These are phyloP conservation scores for Talaromyces atroroseus DNA, from an alignment of 2,329 filamentous ascomycete species.

Conservation along the genomic window DNA sequence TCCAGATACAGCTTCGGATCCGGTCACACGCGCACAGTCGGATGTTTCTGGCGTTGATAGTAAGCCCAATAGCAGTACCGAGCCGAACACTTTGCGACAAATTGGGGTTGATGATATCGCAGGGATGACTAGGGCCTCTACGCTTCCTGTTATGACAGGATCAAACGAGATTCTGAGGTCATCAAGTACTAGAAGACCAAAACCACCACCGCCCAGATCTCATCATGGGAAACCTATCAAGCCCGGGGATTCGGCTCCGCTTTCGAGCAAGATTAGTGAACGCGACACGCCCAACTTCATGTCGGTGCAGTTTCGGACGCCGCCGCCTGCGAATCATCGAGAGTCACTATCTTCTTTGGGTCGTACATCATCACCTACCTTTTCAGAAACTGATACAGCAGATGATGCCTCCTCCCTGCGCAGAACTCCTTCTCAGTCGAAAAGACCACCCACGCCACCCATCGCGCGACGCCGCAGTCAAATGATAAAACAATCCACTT, in stretches of 20 bases:
- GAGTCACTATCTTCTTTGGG: constrained; percentile 61
- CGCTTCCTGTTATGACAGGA: constrained; percentile 54
- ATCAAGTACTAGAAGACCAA: constrained; percentile 48
- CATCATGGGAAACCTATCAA: constrained; percentile 72
- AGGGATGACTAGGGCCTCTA: constrained; percentile 27
- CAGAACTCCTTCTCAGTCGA: constrained; percentile 31
- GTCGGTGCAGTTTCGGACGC: neutral
- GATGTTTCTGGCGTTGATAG: neutral
- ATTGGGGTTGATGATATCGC: neutral
- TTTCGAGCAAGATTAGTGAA: constrained; percentile 12
- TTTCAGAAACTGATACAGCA: neutral
- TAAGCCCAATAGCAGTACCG: neutral
- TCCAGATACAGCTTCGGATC: constrained; percentile 6
- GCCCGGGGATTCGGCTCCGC: constrained; percentile 24
- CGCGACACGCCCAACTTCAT: neutral
- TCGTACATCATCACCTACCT: constrained; percentile 30
- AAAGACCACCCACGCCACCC: constrained; percentile 45
- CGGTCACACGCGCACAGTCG: neutral
- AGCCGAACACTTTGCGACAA: neutral
- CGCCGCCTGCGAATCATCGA: constrained; percentile 8
- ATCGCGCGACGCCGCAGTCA: constrained; percentile 46
- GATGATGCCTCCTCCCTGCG: constrained; percentile 20
- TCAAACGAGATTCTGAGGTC: constrained; percentile 32
- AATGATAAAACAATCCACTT: constrained; percentile 30
- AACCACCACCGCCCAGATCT: constrained; percentile 68